Percentiles rank a stretch among this genome's conserved stretches.
phyloP scores from a whole-genome alignment of 306 rosid genomes.

The Cercis canadensis region DNA sequence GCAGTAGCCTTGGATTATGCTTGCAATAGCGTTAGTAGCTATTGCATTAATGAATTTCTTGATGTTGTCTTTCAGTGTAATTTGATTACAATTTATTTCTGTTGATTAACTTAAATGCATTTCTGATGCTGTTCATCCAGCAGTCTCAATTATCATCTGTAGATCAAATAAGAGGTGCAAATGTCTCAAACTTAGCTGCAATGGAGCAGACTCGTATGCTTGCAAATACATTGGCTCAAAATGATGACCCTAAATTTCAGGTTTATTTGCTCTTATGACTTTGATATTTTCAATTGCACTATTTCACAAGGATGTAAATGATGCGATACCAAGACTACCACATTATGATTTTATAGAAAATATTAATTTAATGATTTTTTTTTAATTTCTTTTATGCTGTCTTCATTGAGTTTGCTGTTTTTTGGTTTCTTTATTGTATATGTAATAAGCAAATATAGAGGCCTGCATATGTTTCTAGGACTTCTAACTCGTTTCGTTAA shows the following conservation, averaged over 20 bases:
- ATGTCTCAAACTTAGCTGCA: slow-evolving; percentile 74
- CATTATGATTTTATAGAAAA: not conserved
- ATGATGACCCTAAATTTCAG: slow-evolving; percentile 96
- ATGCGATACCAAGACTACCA: slow-evolving; percentile 13
- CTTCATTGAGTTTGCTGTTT: not conserved
- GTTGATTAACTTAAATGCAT: not conserved
- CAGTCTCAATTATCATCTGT: slow-evolving; percentile 82
- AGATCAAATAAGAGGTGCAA: slow-evolving; percentile 70
- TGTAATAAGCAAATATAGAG: not conserved
- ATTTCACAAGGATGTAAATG: slow-evolving; percentile 21
- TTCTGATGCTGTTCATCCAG: slow-evolving; percentile 40
- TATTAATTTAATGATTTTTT: no score
- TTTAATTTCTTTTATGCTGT: slow-evolving; percentile 6
- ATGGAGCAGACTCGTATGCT: slow-evolving; percentile 97
- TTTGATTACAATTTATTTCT: slow-evolving; percentile 17
- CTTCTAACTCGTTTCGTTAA: slow-evolving; percentile 6
- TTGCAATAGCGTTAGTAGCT: slow-evolving; percentile 5
- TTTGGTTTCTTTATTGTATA: slow-evolving; percentile 14
- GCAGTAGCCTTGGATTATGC: slow-evolving; percentile 17
- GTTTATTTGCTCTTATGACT: slow-evolving; percentile 47
- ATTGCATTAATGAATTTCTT: slow-evolving; percentile 8
- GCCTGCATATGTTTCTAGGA: not conserved
- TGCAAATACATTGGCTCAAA: slow-evolving; percentile 92
- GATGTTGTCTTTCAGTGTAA: not conserved
- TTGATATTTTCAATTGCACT: not conserved